Evolutionary conservation across 495 filamentous ascomycete species (phyloP), one percentile per base, ranked within the genome.

Genomic region (Penicillium pulvis): DNA sequence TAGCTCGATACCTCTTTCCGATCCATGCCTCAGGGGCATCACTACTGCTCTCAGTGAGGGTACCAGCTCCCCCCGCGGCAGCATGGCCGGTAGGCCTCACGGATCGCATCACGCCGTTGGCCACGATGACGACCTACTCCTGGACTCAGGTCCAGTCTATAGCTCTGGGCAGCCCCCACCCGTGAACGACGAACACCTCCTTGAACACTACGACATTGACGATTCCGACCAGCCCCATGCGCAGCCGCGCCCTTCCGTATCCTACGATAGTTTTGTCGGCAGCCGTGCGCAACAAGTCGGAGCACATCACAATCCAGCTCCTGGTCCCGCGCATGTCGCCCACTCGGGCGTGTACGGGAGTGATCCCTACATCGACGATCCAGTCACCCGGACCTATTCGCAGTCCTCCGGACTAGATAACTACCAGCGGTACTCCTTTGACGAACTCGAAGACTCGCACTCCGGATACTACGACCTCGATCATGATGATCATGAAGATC

Each of bases 241-340:
- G 41, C 81, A 84, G 59, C 72, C 86, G 55, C 89, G 94, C 55
- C 90, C 91, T 46, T 97, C 93, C 20, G 82, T 92, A 48, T 96
- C 93, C 33, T 97, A 97, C 71, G 94, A 98, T 79, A 86, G 92
- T 52, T 98, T 98, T 67, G 86, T 98, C 57, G 95, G 94, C 49
- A 84, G 74, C 69, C 79, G 57, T 66, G 79, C 30, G 72, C 79
- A 54, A 68, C 82, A 73, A 73, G 73, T 58, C 65, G 83, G 60
- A 43, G 51, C 62, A 44, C 70, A 74, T 60, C 43, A 58, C 1
- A 28, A 57, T 63, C 57, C n/a, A 35, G 59, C 62, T 55, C 51
- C 64, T 28, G 56, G 57, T 30, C 61, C 64, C 44, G 64, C 69
- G 59, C 67, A 70, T 56, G 59, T 62, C 30, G 61, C 58, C 46